Percentiles rank a stretch among this genome's conserved stretches.
phyloP scores from a whole-genome alignment of 2,329 filamentous ascomycete genomes.

The Pseudogymnoascus sp. region DNA sequence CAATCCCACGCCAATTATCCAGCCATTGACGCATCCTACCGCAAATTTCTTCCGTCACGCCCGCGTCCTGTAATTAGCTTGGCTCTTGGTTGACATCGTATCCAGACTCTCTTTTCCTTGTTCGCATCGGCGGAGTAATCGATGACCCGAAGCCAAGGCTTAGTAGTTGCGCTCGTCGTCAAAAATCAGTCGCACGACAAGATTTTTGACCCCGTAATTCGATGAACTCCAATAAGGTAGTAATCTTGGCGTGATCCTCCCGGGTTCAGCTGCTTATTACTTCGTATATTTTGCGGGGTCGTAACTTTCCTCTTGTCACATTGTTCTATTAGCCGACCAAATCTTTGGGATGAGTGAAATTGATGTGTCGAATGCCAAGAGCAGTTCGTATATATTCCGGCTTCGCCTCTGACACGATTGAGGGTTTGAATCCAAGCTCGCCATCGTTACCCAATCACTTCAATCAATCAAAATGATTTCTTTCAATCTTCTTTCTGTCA shows the following conservation, averaged over 20 bases:
- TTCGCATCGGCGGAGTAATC: slow-evolving; percentile 1
- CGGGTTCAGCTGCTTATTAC: background rate
- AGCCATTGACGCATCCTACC: background rate
- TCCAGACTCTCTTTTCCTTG: background rate
- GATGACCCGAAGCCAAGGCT: slow-evolving; percentile 6
- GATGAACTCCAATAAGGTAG: background rate
- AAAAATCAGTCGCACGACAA: background rate
- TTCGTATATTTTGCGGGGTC: slow-evolving; percentile 7
- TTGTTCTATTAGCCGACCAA: background rate
- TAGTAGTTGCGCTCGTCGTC: background rate
- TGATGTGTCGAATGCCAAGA: background rate
- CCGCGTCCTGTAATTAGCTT: background rate
- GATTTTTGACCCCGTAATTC: background rate
- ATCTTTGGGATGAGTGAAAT: background rate
- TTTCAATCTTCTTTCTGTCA: background rate
- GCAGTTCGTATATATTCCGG: background rate
- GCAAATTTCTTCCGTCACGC: background rate
- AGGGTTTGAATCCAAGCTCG: slow-evolving; percentile 1
- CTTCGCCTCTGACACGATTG: background rate
- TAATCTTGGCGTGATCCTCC: background rate
- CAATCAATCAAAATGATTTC: background rate
- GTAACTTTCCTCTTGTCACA: background rate
- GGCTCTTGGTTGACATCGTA: slow-evolving; percentile 5
- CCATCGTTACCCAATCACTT: background rate
- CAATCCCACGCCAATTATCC: background rate